Base-by-base conservation (phyloP, 106 monocot genomes). In the Agapanthus africanus region DNA sequence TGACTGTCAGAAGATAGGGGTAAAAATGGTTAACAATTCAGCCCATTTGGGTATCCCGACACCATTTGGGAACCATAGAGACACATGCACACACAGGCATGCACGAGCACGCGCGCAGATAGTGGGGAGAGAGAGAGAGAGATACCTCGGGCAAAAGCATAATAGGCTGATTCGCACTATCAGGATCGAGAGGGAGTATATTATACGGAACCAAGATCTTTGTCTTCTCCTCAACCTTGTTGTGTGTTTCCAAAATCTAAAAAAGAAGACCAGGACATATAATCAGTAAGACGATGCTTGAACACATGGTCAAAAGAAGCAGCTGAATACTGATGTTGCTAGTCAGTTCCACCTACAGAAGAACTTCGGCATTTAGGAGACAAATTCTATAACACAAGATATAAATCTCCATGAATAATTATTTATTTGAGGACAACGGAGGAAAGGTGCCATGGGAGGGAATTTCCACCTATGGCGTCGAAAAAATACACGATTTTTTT, bases 141-240 rank as follows among this genome's bases (percentile, higher is more conserved):
- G 33, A 73, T 67, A 99, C 93, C 92, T 99, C 99, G 50, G 90
- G 85, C 79, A 78, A 90, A 18, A 41, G 84, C 99, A 99, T 90
- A 28, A 90, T 81, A 39, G 86, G 82, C 63, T 90, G 83, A 76
- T 80, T 78, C 56, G 73, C 74, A 78, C 89, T 85, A 54, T 85
- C 89, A 62, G 85, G 89, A 85, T 90, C 85, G 42, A 90, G 89
- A 72, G 89, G 89, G 26, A 90, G 85, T 72, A 90, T 88, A 68
- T 99, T 99, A 77, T 85, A 99, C 36, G 86, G 84, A 19, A 77
- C 87, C 79, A 81, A 87, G 10, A 93, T 71, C 66, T 87, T 79
- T 37, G 80, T 87, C 73, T 97, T 97, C 60, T 92, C 91, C 46
- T 88, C 84, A 73, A 97, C 79, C 74, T 90, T 88, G 47, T 72